Evolutionary conservation across 208 protist genomes (phyloP), one percentile per base, ranked within the genome.

Genomic region (Polymyxa betae): DNA sequence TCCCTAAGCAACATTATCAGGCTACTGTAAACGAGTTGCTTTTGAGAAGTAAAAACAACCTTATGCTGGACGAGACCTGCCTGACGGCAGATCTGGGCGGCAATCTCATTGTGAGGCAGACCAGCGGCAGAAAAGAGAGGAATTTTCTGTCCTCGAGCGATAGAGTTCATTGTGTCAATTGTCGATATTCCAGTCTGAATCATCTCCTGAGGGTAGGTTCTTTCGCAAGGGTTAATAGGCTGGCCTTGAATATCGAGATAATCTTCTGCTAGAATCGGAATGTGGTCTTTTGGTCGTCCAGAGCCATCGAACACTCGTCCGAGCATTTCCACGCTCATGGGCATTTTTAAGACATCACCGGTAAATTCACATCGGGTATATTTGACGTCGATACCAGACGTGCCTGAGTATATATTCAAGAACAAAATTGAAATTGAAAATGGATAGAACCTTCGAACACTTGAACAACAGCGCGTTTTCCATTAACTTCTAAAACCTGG

Each of bases 121-220:
- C 99, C 99, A 5, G 98, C 97, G 90, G 97, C 99, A 87, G 98
- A 99, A 96, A 99, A 99, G 90, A 99, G 96, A 45, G 99, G 99
- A 93, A 99, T 99, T 96, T 99, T 99, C 95, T 99, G 99, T 10
- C 99, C 99, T 94, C 98, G 96, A 66, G 99, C 99, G 93, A 99
- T 99, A 64, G 96, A 98, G 91, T 98, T 99, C 98, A 99, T 99
- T 54, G 98, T 96, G 93, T 99, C 99, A 90, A 99, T 99, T 90
- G 98, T 97, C 38, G 97, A 99, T 92, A 99, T 99, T 94, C 99
- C 99, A 10, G 99, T 99, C 95, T 99, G 98, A 92, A 99, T 99
- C 98, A 99, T 99, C 94, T 99, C 98, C 96, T 99, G 95, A 40
- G 99, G 99, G 96, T 99, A 99, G 66, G 98, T 97, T 91, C 99